Percentiles rank a stretch among this genome's conserved stretches.
Conservation (phyloP, 1,139 yeast species). For the Meyerozyma sp. region DNA sequence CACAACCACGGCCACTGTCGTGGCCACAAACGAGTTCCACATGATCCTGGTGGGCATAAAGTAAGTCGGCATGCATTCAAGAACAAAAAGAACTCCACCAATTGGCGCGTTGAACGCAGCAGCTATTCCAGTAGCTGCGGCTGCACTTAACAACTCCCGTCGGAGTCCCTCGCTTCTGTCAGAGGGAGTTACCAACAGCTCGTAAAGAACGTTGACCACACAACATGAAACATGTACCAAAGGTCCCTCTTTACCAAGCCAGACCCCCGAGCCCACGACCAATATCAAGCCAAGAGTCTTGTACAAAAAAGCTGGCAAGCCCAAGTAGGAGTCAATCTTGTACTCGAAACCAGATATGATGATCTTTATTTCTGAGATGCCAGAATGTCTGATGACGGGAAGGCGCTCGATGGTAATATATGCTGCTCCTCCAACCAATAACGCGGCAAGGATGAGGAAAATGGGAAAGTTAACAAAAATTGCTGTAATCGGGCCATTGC, state of each 20-base stretch:
- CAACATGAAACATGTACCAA: constrained; percentile 83
- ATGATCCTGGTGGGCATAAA: constrained; percentile 58
- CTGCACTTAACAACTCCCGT: constrained; percentile 71
- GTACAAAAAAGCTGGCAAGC: constrained; percentile 39
- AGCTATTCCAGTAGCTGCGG: constrained; percentile 89
- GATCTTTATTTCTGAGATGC: constrained; percentile 65
- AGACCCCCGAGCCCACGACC: constrained; percentile 76
- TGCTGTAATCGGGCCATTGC: constrained; percentile 13
- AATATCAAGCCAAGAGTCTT: constrained; percentile 54
- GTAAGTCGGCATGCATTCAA: constrained; percentile 67
- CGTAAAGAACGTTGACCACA: constrained; percentile 31
- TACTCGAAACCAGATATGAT: constrained; percentile 58
- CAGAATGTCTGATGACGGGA: constrained; percentile 52
- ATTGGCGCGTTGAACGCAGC: constrained; percentile 94
- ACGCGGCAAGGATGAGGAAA: constrained; percentile 25
- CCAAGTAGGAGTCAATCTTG: constrained; percentile 37
- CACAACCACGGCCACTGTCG: constrained; percentile 67
- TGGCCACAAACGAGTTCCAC: constrained; percentile 81
- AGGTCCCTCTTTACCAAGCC: constrained; percentile 95
- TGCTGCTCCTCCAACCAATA: constrained; percentile 24
- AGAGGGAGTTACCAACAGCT: constrained; percentile 33
- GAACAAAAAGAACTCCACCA: constrained; percentile 85
- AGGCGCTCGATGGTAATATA: constrained; percentile 28
- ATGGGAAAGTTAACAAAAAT: constrained; percentile 34
- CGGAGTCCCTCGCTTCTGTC: constrained; percentile 47